Base-by-base conservation (phyloP, 257 asterid genomes). In the Striga asiatica region DNA sequence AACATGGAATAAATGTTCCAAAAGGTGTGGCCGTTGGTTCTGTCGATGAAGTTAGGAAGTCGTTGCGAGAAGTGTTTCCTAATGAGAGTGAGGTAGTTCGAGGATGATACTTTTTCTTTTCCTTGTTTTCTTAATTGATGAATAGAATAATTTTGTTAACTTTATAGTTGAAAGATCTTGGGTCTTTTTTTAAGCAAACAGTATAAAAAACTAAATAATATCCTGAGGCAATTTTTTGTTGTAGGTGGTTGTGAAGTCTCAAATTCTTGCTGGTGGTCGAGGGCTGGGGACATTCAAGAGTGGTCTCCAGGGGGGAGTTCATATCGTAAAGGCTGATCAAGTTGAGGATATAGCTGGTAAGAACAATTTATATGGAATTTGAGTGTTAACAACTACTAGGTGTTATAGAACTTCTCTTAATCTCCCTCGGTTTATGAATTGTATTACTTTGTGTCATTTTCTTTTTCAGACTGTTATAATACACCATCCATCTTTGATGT, bases 221-320 rank as follows among this genome's bases (percentile, higher is more conserved):
- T n/a, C n/a, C n/a, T 24, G 38, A 39, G 42, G 51, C 50, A 20
- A 52, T n/a, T 68, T 32, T 39, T 18, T 56, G 61, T 52, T 72
- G 54, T 71, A 91, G 98, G 73, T 82, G 66, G 96, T 87, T 61
- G 96, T 87, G 56, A 91, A 91, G 82, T 78, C 95, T 13, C 98
- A 87, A 74, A 76, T 87, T 59, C 98, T 91, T 70, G 96, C 96
- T 49, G 95, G 96, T 64, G 94, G 97, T 0, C 72, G 96, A 54
- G 96, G 96, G 32, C 62, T 89, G 59, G 97, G 98, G 53, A 84
- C 92, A 14, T 91, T 91, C 49, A 91, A 91, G 74, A 91, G 82
- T 72, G 98, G 96, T 57, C 73, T 89, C 47, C 77, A 86, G 62
- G 93, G 95, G 37, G 96, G 98, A 66, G 98, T 91, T 64, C 96